These are phyloP conservation scores for sunflower (Helianthus annuus) DNA, from an alignment of 129 eudicot genomes.

Conservation along the genomic window DNA sequence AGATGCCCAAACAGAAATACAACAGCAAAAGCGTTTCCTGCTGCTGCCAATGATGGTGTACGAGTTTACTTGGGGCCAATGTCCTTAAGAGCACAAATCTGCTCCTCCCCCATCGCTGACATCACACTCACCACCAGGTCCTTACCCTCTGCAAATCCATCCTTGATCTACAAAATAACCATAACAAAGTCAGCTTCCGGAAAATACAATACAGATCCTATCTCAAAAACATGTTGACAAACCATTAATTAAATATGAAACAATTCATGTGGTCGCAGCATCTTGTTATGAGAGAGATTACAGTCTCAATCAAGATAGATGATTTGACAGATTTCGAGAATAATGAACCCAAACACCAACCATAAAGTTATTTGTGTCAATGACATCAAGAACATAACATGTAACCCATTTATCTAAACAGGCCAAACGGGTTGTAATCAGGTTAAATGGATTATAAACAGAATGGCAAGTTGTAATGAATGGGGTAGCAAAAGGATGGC, in stretches of 20 bases:
- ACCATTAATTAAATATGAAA: background rate
- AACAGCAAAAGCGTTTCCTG: constrained; percentile 1
- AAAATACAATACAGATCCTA: background rate
- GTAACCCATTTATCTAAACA: background rate
- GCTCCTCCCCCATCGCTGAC: constrained; percentile 13
- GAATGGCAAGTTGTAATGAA: background rate
- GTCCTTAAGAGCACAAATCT: constrained; percentile 10
- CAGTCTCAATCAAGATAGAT: no score
- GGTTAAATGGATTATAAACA: background rate
- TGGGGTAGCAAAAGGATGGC: no score
- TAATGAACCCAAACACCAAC: background rate
- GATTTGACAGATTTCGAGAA: no score
- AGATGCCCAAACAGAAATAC: constrained; percentile 2
- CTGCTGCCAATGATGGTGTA: background rate
- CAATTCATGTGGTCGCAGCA: no score
- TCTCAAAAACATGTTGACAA: background rate
- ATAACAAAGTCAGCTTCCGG: background rate
- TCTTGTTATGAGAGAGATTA: no score
- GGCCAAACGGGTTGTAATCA: background rate
- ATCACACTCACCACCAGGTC: constrained; percentile 8
- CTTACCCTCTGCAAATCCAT: constrained; percentile 10
- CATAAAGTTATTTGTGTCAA: background rate
- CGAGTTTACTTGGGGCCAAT: background rate
- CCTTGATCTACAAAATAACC: background rate
- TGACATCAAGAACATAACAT: background rate